Evolutionary conservation across 2,329 filamentous ascomycete species (phyloP).

Genomic region (Cryphonectria carpinicola): DNA sequence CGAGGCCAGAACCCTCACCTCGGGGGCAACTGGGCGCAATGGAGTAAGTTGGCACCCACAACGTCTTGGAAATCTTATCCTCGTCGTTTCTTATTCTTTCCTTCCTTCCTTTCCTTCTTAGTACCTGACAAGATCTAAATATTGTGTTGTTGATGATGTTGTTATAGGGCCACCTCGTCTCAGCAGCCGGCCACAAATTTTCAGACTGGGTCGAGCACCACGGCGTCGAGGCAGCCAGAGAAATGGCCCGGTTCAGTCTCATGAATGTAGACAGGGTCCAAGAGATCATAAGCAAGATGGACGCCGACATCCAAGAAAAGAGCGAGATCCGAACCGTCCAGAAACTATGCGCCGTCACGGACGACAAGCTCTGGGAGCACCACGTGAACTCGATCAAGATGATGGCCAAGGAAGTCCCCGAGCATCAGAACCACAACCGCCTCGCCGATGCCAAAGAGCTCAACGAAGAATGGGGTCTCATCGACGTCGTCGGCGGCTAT

Average conservation of each 20-base stretch:
- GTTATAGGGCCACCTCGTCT: constrained; percentile 9
- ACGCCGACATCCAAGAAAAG: not conserved
- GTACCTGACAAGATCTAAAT: not conserved
- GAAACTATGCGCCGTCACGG: constrained; percentile 5
- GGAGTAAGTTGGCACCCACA: not conserved
- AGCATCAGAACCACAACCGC: constrained; percentile 7
- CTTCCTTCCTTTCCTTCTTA: not conserved
- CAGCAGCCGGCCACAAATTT: constrained; percentile 9
- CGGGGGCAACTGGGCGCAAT: constrained; percentile 6
- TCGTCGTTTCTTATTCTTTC: no score
- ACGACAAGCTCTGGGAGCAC: constrained; percentile 10
- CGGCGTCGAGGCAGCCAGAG: not conserved
- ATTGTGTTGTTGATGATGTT: not conserved
- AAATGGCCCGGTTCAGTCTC: constrained; percentile 7
- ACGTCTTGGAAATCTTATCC: no score
- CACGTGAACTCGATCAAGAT: constrained; percentile 1
- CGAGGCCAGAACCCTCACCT: constrained; percentile 2
- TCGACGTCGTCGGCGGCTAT: constrained; percentile 11
- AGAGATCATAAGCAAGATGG: constrained; percentile 4
- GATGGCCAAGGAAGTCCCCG: constrained; percentile 9
- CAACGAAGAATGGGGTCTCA: constrained; percentile 9
- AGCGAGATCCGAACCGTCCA: constrained; percentile 13
- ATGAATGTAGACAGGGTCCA: constrained; percentile 11
- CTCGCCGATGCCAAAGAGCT: constrained; percentile 7
- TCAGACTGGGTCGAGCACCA: constrained; percentile 5